phyloP scores from a whole-genome alignment of 371 early-diverging fungal genomes.

The Circinella umbellata region DNA sequence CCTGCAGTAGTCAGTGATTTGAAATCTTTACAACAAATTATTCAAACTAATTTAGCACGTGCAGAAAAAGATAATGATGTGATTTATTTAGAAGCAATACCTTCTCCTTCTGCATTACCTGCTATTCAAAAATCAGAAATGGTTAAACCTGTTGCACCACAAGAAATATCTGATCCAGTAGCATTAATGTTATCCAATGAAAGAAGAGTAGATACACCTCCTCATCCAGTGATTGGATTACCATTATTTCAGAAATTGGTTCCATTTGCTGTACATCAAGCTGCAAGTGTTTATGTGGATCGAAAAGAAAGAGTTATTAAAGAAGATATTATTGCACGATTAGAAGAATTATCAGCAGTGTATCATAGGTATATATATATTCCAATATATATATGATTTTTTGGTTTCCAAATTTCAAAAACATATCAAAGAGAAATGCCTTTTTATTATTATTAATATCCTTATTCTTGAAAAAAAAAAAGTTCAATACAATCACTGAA shows the following conservation, averaged over 20 bases:
- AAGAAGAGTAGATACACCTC: conserved; percentile 15
- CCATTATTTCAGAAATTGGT: conserved; percentile 85
- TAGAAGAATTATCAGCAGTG: conserved; percentile 38
- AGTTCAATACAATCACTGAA: conserved; percentile 72
- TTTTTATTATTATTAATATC: no score
- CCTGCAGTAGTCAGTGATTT: conserved; percentile 44
- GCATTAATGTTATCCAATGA: conserved; percentile 54
- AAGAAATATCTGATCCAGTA: conserved; percentile 46
- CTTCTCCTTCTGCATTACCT: conserved; percentile 60
- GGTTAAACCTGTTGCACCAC: conserved; percentile 62
- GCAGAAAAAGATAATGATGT: conserved; percentile 92
- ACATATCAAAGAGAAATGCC: no score
- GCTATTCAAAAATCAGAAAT: conserved; percentile 70
- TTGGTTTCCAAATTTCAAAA: no score
- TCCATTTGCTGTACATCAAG: conserved; percentile 90
- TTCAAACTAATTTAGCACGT: conserved; percentile 63
- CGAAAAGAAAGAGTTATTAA: conserved; percentile 74
- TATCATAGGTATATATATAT: conserved; percentile 35
- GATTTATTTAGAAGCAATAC: conserved; percentile 83
- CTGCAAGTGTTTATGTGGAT: conserved; percentile 82
- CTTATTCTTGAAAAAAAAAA: background rate
- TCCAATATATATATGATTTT: no score
- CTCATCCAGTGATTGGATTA: conserved; percentile 64
- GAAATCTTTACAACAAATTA: conserved; percentile 58
- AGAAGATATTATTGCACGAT: conserved; percentile 40